A percentile compares a stretch with the other conserved stretches of the same genome.
Conservation (phyloP, 2,329 filamentous ascomycete species). For the Scleromitrula shiraiana region DNA sequence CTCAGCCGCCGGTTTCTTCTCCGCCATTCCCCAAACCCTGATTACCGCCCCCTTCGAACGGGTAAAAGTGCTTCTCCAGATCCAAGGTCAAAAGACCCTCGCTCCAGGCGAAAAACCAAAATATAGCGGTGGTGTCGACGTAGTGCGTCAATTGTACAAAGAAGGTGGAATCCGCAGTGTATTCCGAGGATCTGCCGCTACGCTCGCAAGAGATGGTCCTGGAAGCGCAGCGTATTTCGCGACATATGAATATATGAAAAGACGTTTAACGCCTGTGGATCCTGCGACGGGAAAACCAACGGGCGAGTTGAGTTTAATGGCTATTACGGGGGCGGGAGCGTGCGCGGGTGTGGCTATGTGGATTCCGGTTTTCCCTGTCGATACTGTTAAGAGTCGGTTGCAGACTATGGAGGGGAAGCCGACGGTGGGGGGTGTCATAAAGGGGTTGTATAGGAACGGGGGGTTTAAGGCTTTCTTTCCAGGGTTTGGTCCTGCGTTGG, state of each 20-base stretch:
- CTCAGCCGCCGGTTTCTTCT: conserved; percentile 92
- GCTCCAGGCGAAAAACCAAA: conserved; percentile 86
- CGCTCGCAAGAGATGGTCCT: conserved; percentile 86
- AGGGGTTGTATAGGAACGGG: conserved; percentile 73
- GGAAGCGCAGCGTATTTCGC: conserved; percentile 95
- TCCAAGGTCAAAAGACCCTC: conserved; percentile 83
- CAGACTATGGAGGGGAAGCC: conserved; percentile 86
- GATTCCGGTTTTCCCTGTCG: conserved; percentile 96
- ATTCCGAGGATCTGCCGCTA: conserved; percentile 85
- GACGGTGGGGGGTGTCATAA: conserved; percentile 70
- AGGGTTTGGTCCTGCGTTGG: conserved; percentile 85
- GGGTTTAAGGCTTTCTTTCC: conserved; percentile 94
- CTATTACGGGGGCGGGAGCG: conserved; percentile 79
- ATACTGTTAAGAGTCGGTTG: conserved; percentile 89
- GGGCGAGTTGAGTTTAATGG: conserved; percentile 71
- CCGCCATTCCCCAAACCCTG: conserved; percentile 90
- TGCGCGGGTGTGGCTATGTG: conserved; percentile 96
- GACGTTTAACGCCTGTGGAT: conserved; percentile 74
- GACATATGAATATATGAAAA: conserved; percentile 94
- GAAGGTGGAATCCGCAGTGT: conserved; percentile 87
- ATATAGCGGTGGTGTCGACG: conserved; percentile 80
- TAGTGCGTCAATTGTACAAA: conserved; percentile 86
- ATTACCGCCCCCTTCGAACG: conserved; percentile 99
- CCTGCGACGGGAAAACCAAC: conserved; percentile 60
- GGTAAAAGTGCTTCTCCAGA: conserved; percentile 96